Evolutionary conservation across 345 rosid genomes (phyloP).

Genomic region (Eucalyptus pumila): DNA sequence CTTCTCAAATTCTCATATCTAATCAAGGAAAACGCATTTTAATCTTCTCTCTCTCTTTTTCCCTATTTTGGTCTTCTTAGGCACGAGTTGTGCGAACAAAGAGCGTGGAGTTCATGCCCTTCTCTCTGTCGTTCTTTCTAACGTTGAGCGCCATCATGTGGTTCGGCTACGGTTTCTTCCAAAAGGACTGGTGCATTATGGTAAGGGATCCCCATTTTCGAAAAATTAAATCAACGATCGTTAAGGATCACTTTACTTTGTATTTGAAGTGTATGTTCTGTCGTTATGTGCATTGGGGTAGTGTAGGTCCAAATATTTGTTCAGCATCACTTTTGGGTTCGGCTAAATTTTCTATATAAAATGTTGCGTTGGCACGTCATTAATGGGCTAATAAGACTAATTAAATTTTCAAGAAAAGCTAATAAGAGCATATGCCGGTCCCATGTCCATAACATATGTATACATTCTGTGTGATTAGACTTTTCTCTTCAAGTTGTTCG

Average conservation of each 20-base stretch:
- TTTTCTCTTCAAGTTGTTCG: background rate
- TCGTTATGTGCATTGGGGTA: background rate
- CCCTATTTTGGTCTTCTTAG: background rate
- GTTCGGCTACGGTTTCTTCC: slow-evolving; percentile 65
- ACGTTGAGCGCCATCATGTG: slow-evolving; percentile 71
- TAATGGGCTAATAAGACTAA: background rate
- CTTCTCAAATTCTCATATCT: background rate
- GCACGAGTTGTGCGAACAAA: slow-evolving; percentile 59
- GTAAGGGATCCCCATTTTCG: slow-evolving; percentile 23
- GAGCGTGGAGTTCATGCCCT: slow-evolving; percentile 95
- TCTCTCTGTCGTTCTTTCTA: slow-evolving; percentile 64
- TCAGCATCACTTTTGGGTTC: no score
- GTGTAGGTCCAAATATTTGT: no score
- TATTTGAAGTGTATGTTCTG: background rate
- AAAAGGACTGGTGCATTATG: slow-evolving; percentile 51
- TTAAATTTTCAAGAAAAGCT: background rate
- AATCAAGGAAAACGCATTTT: background rate
- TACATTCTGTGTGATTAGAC: background rate
- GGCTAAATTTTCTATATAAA: no score
- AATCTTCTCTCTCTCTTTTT: background rate
- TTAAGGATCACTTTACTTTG: background rate
- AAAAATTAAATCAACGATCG: background rate
- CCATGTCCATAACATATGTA: background rate
- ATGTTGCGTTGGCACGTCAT: no score
- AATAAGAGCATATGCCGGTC: background rate